These are phyloP conservation scores for Bidens hawaiensis DNA, from an alignment of 140 eudicot species.

Conservation along the genomic window DNA sequence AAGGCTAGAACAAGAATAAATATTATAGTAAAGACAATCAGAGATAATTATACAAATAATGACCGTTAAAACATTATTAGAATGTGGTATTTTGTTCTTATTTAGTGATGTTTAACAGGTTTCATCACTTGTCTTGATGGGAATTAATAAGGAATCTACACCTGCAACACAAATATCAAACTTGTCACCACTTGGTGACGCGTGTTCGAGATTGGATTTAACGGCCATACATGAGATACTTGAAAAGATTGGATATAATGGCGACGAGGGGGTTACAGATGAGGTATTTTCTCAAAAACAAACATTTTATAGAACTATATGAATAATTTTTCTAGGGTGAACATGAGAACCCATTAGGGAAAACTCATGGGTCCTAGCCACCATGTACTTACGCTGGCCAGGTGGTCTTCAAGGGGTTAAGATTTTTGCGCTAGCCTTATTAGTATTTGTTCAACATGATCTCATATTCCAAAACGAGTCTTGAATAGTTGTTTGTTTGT, in stretches of 20 bases:
- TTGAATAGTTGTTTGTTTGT: not conserved
- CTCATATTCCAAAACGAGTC: not conserved
- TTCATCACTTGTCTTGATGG: constrained; percentile 63
- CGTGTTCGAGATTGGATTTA: constrained; percentile 76
- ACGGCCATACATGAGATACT: constrained; percentile 74
- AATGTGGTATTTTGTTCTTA: not conserved
- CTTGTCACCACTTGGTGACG: constrained; percentile 75
- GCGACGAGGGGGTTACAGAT: constrained; percentile 75
- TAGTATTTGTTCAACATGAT: not conserved
- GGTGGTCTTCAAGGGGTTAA: not conserved
- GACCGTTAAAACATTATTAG: not conserved
- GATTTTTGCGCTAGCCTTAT: not conserved
- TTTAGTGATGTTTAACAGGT: constrained; percentile 36
- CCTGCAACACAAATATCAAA: constrained; percentile 30
- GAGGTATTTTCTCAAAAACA: constrained; percentile 40
- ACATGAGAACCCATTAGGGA: too few species aligned
- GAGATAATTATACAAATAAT: too few species aligned
- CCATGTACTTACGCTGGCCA: not conserved
- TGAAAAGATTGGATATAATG: constrained; percentile 62
- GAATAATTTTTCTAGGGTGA: not conserved
- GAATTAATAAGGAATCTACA: constrained; percentile 45
- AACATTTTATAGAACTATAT: not conserved
- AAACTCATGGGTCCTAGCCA: too few species aligned
- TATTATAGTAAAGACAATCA: too few species aligned
- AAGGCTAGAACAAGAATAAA: not conserved